Evolutionary conservation across 257 asterid species (phyloP).

Genomic region (Paulownia fortunei): DNA sequence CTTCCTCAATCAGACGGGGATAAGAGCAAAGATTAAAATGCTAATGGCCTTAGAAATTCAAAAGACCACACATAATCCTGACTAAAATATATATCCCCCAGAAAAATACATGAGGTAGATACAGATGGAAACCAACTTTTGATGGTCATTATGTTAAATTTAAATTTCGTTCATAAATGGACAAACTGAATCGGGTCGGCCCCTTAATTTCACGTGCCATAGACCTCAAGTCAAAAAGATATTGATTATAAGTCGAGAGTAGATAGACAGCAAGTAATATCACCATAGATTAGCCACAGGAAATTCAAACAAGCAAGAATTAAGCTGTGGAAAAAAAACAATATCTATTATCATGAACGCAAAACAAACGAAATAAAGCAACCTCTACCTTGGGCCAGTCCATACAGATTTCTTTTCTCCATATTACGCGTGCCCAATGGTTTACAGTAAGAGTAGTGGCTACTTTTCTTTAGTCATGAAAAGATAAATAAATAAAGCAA

Average conservation of each 20-base stretch:
- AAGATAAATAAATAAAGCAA: no score
- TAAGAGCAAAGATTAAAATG: background rate
- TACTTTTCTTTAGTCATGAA: background rate
- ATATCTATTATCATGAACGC: background rate
- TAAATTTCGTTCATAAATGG: background rate
- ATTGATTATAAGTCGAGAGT: slow-evolving; percentile 1
- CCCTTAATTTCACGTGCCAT: slow-evolving; percentile 40
- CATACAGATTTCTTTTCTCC: no score
- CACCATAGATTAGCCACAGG: background rate
- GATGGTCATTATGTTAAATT: slow-evolving; percentile 28
- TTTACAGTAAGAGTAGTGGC: background rate
- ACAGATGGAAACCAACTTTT: slow-evolving; percentile 27
- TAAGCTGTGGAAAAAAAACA: background rate
- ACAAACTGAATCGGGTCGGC: slow-evolving; percentile 37
- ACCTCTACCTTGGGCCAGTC: background rate
- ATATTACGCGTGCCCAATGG: background rate
- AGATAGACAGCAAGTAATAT: no score
- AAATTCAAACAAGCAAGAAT: background rate
- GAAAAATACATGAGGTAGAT: slow-evolving; percentile 10
- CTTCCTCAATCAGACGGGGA: slow-evolving; percentile 28
- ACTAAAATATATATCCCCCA: slow-evolving; percentile 10
- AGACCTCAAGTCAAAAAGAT: slow-evolving; percentile 35
- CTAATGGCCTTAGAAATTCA: slow-evolving; percentile 31
- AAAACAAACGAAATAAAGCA: background rate
- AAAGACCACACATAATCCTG: slow-evolving; percentile 44